phyloP scores from a whole-genome alignment of 73 alveolate species.

The Paramecium pentaurelia region DNA sequence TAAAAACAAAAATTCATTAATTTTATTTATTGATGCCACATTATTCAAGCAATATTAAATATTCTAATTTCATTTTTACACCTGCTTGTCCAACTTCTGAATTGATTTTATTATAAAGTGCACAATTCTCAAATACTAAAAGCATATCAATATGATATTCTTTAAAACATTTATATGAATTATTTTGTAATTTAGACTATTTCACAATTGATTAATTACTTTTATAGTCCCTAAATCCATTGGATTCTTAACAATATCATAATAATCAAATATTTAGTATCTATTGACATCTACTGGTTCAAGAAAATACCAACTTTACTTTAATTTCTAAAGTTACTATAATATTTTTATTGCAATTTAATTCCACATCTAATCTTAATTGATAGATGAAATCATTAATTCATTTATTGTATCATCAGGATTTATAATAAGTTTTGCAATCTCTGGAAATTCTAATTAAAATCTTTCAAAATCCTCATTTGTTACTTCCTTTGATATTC shows the following conservation, averaged over 20 bases:
- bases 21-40: not conserved
- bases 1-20: not conserved
- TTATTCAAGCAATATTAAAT: not conserved
- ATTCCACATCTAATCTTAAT: not conserved
- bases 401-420: not conserved
- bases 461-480: not conserved
- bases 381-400: not conserved
- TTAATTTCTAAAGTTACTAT: not conserved
- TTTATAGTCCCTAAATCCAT: too few relatives aligned
- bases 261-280: too few relatives aligned
- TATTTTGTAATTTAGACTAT: not conserved
- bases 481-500: not conserved
- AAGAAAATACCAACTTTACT: not conserved
- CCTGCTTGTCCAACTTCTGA: not conserved
- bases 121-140: not conserved
- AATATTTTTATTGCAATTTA: not conserved
- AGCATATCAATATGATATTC: constrained; percentile 62
- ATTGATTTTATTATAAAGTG: too few relatives aligned
- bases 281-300: too few relatives aligned
- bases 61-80: not conserved
- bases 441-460: not conserved
- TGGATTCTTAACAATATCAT: too few relatives aligned
- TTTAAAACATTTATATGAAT: not conserved
- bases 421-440: not conserved
- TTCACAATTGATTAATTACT: too few relatives aligned